phyloP scores from a whole-genome alignment of 495 filamentous ascomycete species.

The Diplogelasinospora grovesii region DNA sequence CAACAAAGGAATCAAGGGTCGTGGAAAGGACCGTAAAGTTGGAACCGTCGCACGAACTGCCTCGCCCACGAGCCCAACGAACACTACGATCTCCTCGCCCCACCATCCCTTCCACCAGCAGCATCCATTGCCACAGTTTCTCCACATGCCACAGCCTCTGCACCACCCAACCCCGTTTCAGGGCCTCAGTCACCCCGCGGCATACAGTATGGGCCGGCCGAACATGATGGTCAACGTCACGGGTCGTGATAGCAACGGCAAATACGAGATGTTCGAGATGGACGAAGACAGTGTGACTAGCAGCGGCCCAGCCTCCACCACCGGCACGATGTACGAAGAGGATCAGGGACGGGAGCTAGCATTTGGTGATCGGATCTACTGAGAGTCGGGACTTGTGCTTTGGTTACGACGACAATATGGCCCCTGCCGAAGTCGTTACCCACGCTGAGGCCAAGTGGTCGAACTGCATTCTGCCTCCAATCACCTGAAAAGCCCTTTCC shows the following conservation, averaged over 20 bases:
- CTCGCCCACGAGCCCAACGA: constrained; percentile 4
- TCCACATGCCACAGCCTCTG: constrained; percentile 13
- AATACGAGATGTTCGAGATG: constrained; percentile 41
- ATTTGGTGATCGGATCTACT: constrained; percentile 28
- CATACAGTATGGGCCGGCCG: constrained; percentile 24
- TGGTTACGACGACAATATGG: no score
- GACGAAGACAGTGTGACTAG: constrained; percentile 36
- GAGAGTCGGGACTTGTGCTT: no score
- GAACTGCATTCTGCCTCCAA: no score
- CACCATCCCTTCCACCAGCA: constrained; percentile 17
- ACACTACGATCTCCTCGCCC: constrained; percentile 4
- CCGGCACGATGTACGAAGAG: constrained; percentile 38
- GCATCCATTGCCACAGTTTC: constrained; percentile 15
- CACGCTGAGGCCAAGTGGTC: no score
- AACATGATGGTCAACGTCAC: constrained; percentile 7
- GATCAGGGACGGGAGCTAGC: constrained; percentile 31
- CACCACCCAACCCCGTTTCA: constrained; percentile 12
- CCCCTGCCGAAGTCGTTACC: no score
- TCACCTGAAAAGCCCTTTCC: no score
- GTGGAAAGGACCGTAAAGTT: constrained; percentile 72
- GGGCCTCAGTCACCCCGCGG: constrained; percentile 17
- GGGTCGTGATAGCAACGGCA: constrained; percentile 16
- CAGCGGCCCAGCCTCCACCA: constrained; percentile 25
- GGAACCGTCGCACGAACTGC: constrained; percentile 15
- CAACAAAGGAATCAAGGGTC: constrained; percentile 96